Evolutionary conservation across 2,329 filamentous ascomycete species (phyloP), one percentile per base, ranked within the genome.

Genomic region (Pezicula radicicola): DNA sequence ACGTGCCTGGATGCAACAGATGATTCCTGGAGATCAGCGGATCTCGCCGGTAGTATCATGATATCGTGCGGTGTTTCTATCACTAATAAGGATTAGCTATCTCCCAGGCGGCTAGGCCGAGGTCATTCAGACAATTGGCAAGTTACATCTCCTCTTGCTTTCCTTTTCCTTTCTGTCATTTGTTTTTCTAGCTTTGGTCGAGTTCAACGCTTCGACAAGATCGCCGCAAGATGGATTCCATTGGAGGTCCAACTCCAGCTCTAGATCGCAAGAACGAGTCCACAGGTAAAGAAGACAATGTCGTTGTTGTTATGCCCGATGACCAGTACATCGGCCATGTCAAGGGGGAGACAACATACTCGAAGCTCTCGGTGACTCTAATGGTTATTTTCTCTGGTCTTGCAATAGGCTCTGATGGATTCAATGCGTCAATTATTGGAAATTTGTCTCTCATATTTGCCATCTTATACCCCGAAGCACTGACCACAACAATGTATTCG

Each of bases 361-460:
- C 67, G 60, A 73, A 68, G 43, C 52, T 67, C 16, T 74, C 72
- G 1, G 70, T 72, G 1, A 75, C 71, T 62, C 55, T 73, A 33
- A 72, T 75, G 68, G 67, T 75, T 12, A 56, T 75, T 1, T 75
- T 76, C 53, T 73, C 72, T 1, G 73, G 73, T 6, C 66, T 76
- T 4, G 74, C 74, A 3, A 72, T 76, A 18, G 72, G 71, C 2
- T 74, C 70, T n/a, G 73, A 75, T 56, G 73, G 72, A 56, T 74
- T 70, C 60, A 75, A 75, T 56, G 70, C 71, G 13, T 66, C 71
- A 10, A 69, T 76, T 35, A 74, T 75, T 53, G 75, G 74, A 33
- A 75, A 76, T 49, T 63, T 75, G 36, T 66, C 74, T 48, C 64
- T 74, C 5, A 60, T 77, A 2, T 63, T 75, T 18, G 67, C 65